Base-by-base conservation (phyloP, 768 basidiomycete genomes). In the Cystobasidiopsis lactophilus region DNA sequence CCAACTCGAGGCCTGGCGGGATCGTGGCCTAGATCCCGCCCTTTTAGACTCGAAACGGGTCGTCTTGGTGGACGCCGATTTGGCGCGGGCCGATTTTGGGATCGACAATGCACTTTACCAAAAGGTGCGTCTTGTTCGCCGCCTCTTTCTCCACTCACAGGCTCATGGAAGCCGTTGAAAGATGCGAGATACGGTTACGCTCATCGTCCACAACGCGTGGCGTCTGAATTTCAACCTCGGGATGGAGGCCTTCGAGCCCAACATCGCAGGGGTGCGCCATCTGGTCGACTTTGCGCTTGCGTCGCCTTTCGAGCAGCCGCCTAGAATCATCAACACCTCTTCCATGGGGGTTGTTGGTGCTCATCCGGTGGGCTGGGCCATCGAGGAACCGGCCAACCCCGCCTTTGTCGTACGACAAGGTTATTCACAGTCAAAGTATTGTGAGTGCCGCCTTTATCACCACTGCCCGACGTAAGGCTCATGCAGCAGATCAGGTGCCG, bases 171-270 rank as follows among this genome's bases (percentile, higher is more conserved):
- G n/a, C n/a, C n/a, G n/a, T n/a, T 21, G n/a, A 44, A 5, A 27
- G 26, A 27, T 44, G 26, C 26, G n/a, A 21, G 7, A 51, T 11
- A 51, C 24, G 18, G 30, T 35, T 26, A 51, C 50, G 13, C 13
- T 51, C 33, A 51, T 51, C 16, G 40, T 39, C 24, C 50, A 51
- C 35, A 51, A 51, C 26, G 50, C 50, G 11, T 51, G 50, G 50
- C 50, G 50, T 5, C 35, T 51, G 31, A 39, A 51, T 26, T 51
- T 51, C 50, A 51, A 51, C 38, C 33, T 51, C 18, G 40, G 50
- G 26, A 19, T 51, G 5, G n/a, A 35, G 2, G 37, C 50, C 3
- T 51, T 51, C 27, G 50, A 51, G 50, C 50, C 50, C 18, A 35
- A 51, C 16, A 19, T 51, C 11, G 21, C 27, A 18, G 50, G 35